These are phyloP conservation scores for Vitis vinifera DNA, from an alignment of 164 flowering plant genomes.

Conservation along the genomic window ASM3070453v1 NC_081818.1:2670001-2670500, in stretches of 20 bases:
- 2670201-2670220: conserved; percentile 41
- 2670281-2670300: conserved; percentile 87
- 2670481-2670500: conserved; percentile 49
- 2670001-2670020: conserved; percentile 61
- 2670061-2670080: conserved; percentile 61
- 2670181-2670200: too few relatives aligned
- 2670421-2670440: conserved; percentile 39
- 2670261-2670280: conserved; percentile 85
- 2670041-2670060: conserved; percentile 79
- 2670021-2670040: conserved; percentile 71
- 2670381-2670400: conserved; percentile 49
- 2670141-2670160: conserved; percentile 61
- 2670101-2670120: conserved; percentile 43
- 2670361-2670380: conserved; percentile 40
- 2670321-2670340: conserved; percentile 65
- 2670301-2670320: conserved; percentile 82
- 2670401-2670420: conserved; percentile 58
- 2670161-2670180: conserved; percentile 28
- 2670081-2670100: conserved; percentile 53
- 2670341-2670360: conserved; percentile 41
- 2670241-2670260: conserved; percentile 89
- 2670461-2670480: conserved; percentile 38
- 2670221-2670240: conserved; percentile 83
- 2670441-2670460: too few relatives aligned
- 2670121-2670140: conserved; percentile 27